Base-by-base conservation (phyloP, 768 basidiomycete genomes). In the Amanita fuliginea region DNA sequence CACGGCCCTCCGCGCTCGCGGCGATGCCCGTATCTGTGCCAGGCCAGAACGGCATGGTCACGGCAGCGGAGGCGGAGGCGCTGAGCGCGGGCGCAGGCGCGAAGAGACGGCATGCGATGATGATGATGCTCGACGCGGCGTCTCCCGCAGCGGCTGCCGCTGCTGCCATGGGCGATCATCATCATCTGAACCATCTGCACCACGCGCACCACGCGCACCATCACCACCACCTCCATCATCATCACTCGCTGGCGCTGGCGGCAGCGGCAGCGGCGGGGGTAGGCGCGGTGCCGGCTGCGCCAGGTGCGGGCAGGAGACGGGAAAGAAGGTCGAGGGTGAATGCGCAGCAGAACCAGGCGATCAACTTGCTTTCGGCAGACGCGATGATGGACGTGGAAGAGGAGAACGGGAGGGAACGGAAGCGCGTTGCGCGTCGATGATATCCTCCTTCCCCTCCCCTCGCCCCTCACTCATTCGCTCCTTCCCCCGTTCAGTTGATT, bases 351-450 rank as follows among this genome's bases (percentile, higher is more conserved):
- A 60, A 63, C 34, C 68, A 59, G 63, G 71, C 58, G 53, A 64
- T 64, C 54, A 71, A 60, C 53, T 57, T 67, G 42, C 63, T 64
- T 6, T 68, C 65, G 45, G 53, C 59, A 21, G 76, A 77, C 43
- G 76, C 74, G 53, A 86, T 74, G 53, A 86, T 87, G 77, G 84
- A 88, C 36, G 69, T 87, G 14, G 86, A 89, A 56, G 86, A 88
- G 46, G 84, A 85, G 11, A 40, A 33, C 6, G 73, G 72, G 2
- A 73, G 85, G 48, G 86, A 88, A 59, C 69, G 86, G 58, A 89
- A 89, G 59, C 74, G 86, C 42, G 74, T 84, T 30, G 73, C 83
- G 8, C 71, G 86, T 57, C 70, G 86, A 54, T 87, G 60, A 69
- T 45, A 46, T 39, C 34, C 3, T 3, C 13, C 13, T 21, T 4